These are phyloP conservation scores for Blastocystis sp. DNA, from an alignment of 352 stramenopile genomes.

Conservation along the genomic window DNA sequence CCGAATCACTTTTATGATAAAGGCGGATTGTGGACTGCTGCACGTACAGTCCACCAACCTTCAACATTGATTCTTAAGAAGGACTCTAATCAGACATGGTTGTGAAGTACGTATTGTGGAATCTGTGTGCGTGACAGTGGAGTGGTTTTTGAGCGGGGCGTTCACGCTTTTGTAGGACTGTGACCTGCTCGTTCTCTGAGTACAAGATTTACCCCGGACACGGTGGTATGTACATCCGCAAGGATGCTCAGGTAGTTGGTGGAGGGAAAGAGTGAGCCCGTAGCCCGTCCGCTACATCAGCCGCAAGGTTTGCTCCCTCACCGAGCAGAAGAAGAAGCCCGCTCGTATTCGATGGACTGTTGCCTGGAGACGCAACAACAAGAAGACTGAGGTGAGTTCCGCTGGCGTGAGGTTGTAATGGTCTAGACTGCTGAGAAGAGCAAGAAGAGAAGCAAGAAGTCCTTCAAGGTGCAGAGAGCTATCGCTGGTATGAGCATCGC, in stretches of 20 bases:
- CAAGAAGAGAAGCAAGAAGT: constrained; percentile 21
- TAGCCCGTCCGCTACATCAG: constrained; percentile 90
- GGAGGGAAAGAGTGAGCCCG: neutral
- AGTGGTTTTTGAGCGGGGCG: neutral
- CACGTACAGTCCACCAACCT: neutral
- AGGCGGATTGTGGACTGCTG: neutral
- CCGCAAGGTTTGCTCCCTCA: constrained; percentile 95
- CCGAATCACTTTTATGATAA: neutral
- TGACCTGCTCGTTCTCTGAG: constrained; percentile 87
- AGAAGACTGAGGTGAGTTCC: constrained; percentile 67
- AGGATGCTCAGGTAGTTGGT: constrained; percentile 84
- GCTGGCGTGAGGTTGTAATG: neutral
- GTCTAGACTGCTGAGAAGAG: neutral
- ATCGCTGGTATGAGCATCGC: constrained; percentile 31
- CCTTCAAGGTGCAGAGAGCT: neutral
- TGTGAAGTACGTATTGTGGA: constrained; percentile 3
- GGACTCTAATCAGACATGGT: constrained; percentile 17
- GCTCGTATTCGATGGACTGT: constrained; percentile 98
- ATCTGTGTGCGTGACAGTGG: neutral
- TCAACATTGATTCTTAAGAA: neutral
- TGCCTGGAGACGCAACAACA: constrained; percentile 76
- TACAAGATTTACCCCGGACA: constrained; percentile 96
- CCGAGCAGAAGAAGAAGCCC: constrained; percentile 97
- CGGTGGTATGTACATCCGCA: constrained; percentile 95
- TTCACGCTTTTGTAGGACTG: constrained; percentile 78